Percentiles rank a stretch among this genome's conserved stretches.
Evolutionary conservation across 768 basidiomycete species (phyloP).

Genomic region (Suillus subaureus): DNA sequence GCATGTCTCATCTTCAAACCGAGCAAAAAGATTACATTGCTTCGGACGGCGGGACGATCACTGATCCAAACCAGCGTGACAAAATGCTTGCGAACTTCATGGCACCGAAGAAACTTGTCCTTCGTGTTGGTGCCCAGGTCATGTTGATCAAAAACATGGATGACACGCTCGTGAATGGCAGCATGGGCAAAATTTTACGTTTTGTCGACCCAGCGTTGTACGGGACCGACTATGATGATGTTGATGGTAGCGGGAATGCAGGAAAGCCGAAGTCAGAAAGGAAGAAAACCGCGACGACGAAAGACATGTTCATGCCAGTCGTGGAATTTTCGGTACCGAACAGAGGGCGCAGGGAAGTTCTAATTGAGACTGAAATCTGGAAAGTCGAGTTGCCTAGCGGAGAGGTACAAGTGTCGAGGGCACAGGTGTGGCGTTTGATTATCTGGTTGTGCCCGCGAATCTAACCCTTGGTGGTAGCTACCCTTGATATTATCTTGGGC

Average conservation of each 20-base stretch:
- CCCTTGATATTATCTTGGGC: conserved; percentile 94
- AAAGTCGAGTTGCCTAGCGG: conserved; percentile 89
- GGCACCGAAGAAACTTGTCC: conserved; percentile 69
- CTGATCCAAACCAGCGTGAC: conserved; percentile 57
- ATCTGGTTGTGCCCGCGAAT: background rate
- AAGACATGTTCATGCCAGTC: conserved; percentile 56
- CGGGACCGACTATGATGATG: conserved; percentile 44
- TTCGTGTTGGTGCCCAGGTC: conserved; percentile 84
- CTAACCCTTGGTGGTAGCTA: conserved; percentile 46
- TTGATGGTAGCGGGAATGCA: conserved; percentile 35
- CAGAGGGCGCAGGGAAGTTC: conserved; percentile 50
- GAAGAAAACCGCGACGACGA: conserved; percentile 28
- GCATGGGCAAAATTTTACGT: conserved; percentile 80
- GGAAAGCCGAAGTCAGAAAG: conserved; percentile 33
- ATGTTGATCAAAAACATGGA: conserved; percentile 97
- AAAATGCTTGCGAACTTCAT: conserved; percentile 91
- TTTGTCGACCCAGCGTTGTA: conserved; percentile 63
- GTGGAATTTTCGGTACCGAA: conserved; percentile 77
- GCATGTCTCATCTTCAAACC: conserved; percentile 63
- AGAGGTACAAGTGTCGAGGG: conserved; percentile 76
- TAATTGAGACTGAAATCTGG: conserved; percentile 76
- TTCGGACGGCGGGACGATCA: conserved; percentile 62
- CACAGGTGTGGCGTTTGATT: conserved; percentile 58
- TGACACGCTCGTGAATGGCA: conserved; percentile 91
- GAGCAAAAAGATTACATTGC: conserved; percentile 57